Base-by-base conservation (phyloP, 306 rosid genomes). In the Fragaria vesca region DNA sequence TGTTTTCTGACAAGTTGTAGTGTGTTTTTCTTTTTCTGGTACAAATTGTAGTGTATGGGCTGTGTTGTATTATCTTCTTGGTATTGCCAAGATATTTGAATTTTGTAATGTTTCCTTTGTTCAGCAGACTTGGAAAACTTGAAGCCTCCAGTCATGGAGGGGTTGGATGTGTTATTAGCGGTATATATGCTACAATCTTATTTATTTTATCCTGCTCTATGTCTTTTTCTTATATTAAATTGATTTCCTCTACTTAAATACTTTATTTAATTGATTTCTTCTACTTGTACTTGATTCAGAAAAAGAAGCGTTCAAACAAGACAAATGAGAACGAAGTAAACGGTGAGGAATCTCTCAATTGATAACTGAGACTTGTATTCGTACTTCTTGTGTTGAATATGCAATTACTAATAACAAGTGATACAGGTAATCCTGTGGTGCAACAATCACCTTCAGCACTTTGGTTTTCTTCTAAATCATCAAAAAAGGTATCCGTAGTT, bases 131-230 rank as follows among this genome's bases (percentile, higher is more conserved):
- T 87, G 78, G 75, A 63, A 83, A 60, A 43, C 80, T 63, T 83
- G 79, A 83, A 87, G 26, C 97, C 89, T 77, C 97, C 99, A 12
- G 66, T 36, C 52, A 90, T 95, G 96, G 97, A 89, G 12, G 98
- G 97, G 69, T 84, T 95, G 68, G 93, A 89, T 71, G 80, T 40
- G 75, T 66, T 81, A 67, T 45, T 89, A 72, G 85, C 82, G 21
- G 99, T 95, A 78, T 83, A 87, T 80, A 78, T 68, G 55, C 77
- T 4, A 16, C 24, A 63, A 28, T 20, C 43, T 57, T 61, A 12
- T 5, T 45, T 18, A 32, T 71, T 9, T 26, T 30, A 62, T 66
- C 30, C 54, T 74, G 71, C 10, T 42, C 60, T 50, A 12, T 66
- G 46, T 2, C 78, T 55, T 69, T 11, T 26, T 69, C 62, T 21